These are phyloP conservation scores for Poa pratensis DNA, from an alignment of 176 grass and related monocot genomes.

Conservation along the genomic window DNA sequence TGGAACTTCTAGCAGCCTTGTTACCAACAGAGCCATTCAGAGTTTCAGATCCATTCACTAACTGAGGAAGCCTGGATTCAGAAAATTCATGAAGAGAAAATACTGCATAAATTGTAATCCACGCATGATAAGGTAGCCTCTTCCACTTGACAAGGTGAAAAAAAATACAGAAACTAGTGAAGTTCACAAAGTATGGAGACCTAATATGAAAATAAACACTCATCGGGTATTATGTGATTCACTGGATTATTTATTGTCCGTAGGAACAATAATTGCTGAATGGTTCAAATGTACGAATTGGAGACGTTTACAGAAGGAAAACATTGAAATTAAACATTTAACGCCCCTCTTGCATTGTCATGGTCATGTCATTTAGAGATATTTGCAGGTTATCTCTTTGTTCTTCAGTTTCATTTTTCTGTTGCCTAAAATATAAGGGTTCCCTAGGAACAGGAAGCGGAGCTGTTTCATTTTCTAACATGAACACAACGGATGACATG, in stretches of 20 bases:
- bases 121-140: slow-evolving; percentile 9
- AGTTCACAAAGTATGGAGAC: background rate
- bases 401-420: background rate
- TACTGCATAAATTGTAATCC: background rate
- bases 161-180: background rate
- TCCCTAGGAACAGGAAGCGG: slow-evolving; percentile 38
- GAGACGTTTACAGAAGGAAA: background rate
- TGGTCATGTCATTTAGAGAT: slow-evolving; percentile 25
- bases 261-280: background rate
- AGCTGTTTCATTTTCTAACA: slow-evolving; percentile 48
- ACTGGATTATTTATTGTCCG: background rate
- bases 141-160: slow-evolving; percentile 17
- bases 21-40: background rate
- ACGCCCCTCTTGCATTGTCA: slow-evolving; percentile 24
- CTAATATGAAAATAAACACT: background rate
- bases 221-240: background rate
- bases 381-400: background rate
- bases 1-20: background rate
- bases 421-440: slow-evolving; percentile 36
- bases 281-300: background rate
- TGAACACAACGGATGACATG: slow-evolving; percentile 53
- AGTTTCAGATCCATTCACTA: background rate
- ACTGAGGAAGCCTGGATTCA: background rate
- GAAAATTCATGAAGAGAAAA: slow-evolving; percentile 7
- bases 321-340: background rate